phyloP scores from a whole-genome alignment of 2,329 filamentous ascomycete species.

The Celoporthe dispersa region DNA sequence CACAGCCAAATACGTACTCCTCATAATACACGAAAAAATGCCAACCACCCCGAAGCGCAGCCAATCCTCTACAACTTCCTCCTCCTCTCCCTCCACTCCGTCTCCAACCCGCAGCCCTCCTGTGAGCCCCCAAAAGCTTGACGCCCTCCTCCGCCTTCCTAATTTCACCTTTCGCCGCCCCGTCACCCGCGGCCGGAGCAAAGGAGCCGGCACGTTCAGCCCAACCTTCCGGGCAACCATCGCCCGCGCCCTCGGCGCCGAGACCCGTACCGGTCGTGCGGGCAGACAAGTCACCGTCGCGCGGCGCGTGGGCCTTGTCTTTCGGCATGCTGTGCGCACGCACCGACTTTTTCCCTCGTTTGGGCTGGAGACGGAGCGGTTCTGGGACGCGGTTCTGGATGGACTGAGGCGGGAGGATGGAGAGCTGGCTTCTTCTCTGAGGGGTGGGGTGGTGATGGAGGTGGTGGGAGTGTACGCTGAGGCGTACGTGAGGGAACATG shows the following conservation, averaged over 20 bases:
- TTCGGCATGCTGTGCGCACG: not conserved
- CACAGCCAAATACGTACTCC: not conserved
- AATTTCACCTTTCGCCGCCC: not conserved
- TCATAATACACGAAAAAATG: not conserved
- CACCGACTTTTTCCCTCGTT: not conserved
- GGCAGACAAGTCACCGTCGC: not conserved
- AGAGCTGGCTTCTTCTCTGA: not conserved
- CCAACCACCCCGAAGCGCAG: not conserved
- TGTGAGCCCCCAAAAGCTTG: not conserved
- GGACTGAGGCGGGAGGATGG: not conserved
- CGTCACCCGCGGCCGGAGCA: not conserved
- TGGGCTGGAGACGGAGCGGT: not conserved
- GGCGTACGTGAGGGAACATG: not conserved
- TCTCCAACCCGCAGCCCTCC: not conserved
- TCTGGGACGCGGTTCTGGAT: not conserved
- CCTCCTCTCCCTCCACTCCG: not conserved
- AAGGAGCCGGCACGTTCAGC: not conserved
- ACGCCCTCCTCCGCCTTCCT: not conserved
- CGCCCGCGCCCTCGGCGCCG: not conserved
- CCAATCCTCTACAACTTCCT: not conserved
- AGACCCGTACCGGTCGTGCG: not conserved
- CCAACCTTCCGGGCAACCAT: not conserved
- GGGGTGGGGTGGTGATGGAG: not conserved
- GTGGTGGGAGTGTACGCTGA: not conserved
- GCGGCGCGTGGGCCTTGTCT: not conserved